Base-by-base conservation (phyloP, 805 yeast genomes). In the Starmerella scarabaei region DNA sequence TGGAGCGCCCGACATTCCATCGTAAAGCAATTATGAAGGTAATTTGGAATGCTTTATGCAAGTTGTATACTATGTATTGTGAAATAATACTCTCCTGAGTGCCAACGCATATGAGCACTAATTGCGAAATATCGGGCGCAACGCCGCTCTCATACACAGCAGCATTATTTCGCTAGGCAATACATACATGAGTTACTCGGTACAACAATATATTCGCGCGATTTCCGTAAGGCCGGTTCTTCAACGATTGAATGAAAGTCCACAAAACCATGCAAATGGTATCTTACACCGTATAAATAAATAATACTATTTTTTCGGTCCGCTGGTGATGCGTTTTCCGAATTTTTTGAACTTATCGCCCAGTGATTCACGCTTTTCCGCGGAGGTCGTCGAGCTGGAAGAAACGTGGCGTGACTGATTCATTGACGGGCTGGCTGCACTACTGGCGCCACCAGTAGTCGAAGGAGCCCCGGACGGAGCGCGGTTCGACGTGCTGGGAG, bases 291-390 rank as follows among this genome's bases (percentile, higher is more conserved):
- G 11, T 23, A 23, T 23, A 23, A 23, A 23, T 23, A 23, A 8
- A 8, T 7, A 6, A 20, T 30, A 6, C 23, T 26, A 38, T 19
- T 47, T 45, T 31, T 42, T 39, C 4, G 44, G 23, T 5, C 42
- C 43, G 37, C 51, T 47, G 9, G 53, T 27, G 35, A 50, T 47
- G 21, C 54, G 48, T 11, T 43, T 47, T 21, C 54, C 54, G 36
- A 53, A 52, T 31, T 34, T 39, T 31, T 53, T 53, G 45, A 53
- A 52, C 26, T 43, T 42, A 41, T 42, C 45, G 28, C 50, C 50
- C 26, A 52, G 34, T 18, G 53, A 44, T n/a, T 41, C 24, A 23
- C 38, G 40, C 37, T 45, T 48, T 20, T 46, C 49, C 16, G 34
- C 41, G 18, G 41, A 44, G 21, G 30, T 18, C 1, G 48, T 44